Conservation (phyloP, 768 basidiomycete species). For the Phlegmacium glaucopus region DNA sequence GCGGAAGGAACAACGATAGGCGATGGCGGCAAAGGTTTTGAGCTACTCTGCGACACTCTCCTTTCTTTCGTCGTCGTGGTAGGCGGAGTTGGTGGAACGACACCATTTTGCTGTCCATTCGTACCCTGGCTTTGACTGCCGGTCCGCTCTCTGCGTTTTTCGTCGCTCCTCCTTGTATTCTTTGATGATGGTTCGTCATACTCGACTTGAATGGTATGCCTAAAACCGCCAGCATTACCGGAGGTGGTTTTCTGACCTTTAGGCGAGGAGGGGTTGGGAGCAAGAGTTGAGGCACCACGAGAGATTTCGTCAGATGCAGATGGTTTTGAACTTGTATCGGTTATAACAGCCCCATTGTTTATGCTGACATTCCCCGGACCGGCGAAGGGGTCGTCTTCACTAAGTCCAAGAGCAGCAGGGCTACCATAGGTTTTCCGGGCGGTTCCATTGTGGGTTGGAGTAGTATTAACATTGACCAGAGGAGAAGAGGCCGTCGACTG, state of each 20-base stretch:
- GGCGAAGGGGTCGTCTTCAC: constrained; percentile 76
- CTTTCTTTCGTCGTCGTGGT: constrained; percentile 25
- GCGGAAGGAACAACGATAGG: constrained; percentile 9
- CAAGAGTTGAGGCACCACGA: constrained; percentile 4
- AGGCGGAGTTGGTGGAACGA: constrained; percentile 4
- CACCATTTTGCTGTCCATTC: constrained; percentile 1
- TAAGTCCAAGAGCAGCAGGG: constrained; percentile 35
- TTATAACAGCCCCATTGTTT: constrained; percentile 5
- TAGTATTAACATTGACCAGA: constrained; percentile 20
- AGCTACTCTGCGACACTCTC: constrained; percentile 26
- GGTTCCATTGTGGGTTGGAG: constrained; percentile 24
- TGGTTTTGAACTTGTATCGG: constrained; percentile 8
- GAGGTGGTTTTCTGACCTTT: constrained; percentile 48
- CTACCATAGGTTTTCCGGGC: constrained; percentile 27
- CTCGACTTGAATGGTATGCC: constrained; percentile 97
- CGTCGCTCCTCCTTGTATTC: constrained; percentile 30
- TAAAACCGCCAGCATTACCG: constrained; percentile 44
- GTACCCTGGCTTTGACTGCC: constrained; percentile 19
- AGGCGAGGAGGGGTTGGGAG: constrained; percentile 18
- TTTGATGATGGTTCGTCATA: constrained; percentile 60
- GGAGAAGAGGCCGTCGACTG: constrained; percentile 40
- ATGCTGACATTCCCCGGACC: constrained; percentile 29
- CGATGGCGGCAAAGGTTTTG: constrained; percentile 33
- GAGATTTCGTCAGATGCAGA: constrained; percentile 13
- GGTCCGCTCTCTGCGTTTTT: constrained; percentile 26